Percentiles rank a stretch among this genome's conserved stretches.
Conservation (phyloP, 768 basidiomycete genomes). For the Kondoa malvinella region DNA sequence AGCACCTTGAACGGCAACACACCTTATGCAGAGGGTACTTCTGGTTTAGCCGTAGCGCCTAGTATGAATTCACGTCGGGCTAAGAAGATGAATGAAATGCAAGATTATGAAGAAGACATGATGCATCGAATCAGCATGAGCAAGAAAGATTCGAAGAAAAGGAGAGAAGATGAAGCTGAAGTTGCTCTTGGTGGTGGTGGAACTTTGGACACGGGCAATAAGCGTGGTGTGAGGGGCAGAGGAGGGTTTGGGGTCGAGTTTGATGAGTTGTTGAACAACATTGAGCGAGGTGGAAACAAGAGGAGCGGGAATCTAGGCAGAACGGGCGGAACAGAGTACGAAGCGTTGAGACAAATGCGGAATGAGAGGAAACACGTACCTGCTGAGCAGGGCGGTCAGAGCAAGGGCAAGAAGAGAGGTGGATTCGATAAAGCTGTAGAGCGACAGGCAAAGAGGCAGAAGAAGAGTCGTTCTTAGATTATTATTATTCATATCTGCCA, state of each 20-base stretch:
- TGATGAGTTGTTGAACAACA: conserved; percentile 45
- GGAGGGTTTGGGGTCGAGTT: conserved; percentile 73
- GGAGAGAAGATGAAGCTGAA: conserved; percentile 66
- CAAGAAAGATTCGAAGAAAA: conserved; percentile 60
- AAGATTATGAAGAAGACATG: conserved; percentile 85
- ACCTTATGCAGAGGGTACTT: conserved; percentile 32
- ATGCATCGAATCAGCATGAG: conserved; percentile 78
- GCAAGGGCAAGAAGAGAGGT: background rate
- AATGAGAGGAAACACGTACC: background rate
- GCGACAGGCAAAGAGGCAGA: background rate
- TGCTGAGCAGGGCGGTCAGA: background rate
- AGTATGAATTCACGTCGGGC: conserved; percentile 34
- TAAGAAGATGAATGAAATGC: conserved; percentile 58
- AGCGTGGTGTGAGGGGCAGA: conserved; percentile 33
- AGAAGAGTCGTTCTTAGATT: background rate
- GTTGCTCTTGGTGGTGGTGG: conserved; percentile 58
- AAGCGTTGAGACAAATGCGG: background rate
- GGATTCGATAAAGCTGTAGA: background rate
- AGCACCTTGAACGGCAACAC: conserved; percentile 15
- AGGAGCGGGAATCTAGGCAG: background rate
- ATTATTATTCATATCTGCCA: background rate
- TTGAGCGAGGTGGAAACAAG: conserved; percentile 3
- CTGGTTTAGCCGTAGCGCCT: conserved; percentile 27
- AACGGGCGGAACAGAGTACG: background rate
- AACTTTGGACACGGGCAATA: conserved; percentile 28